These are phyloP conservation scores for Fusarium liriodendri DNA, from an alignment of 2,329 filamentous ascomycete species.

Conservation along the genomic window DNA sequence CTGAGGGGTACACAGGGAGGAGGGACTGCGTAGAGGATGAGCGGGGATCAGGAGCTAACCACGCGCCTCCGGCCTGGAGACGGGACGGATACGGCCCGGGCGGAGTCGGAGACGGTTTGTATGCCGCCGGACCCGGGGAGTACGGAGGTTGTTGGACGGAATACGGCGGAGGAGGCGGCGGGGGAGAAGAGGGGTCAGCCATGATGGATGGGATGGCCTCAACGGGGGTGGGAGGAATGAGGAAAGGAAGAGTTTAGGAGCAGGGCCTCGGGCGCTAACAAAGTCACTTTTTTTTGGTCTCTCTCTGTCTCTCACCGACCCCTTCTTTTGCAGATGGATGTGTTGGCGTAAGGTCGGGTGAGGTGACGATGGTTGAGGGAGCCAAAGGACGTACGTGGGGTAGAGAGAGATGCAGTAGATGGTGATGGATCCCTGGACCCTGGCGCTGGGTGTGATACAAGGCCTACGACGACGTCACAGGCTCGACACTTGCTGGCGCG, in stretches of 20 bases:
- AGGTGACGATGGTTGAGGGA: neutral
- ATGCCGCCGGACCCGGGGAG: slow-evolving; percentile 12
- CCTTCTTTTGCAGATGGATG: neutral
- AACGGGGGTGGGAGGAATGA: neutral
- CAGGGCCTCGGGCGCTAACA: neutral
- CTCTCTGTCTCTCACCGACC: neutral
- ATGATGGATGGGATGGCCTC: slow-evolving; percentile 10
- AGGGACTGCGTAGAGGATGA: slow-evolving; percentile 62
- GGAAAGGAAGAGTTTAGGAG: neutral
- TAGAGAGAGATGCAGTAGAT: neutral
- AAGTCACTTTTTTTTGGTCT: neutral
- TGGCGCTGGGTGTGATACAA: neutral
- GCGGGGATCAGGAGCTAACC: slow-evolving; percentile 55
- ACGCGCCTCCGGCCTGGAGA: slow-evolving; percentile 14
- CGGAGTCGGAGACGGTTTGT: slow-evolving; percentile 10
- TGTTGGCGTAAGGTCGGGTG: neutral
- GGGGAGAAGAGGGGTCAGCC: slow-evolving; percentile 9
- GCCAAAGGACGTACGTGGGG: neutral
- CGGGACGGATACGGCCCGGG: slow-evolving; percentile 3
- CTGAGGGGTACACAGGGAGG: slow-evolving; percentile 38
- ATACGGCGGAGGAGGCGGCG: slow-evolving; percentile 30
- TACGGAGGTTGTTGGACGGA: slow-evolving; percentile 23
- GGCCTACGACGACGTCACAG: neutral
- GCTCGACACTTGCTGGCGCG: neutral
- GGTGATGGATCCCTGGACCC: neutral